Percentiles rank a stretch among this genome's conserved stretches.
Evolutionary conservation across 2,329 filamentous ascomycete genomes (phyloP).

Genomic region (Pseudogymnoascus sp.): DNA sequence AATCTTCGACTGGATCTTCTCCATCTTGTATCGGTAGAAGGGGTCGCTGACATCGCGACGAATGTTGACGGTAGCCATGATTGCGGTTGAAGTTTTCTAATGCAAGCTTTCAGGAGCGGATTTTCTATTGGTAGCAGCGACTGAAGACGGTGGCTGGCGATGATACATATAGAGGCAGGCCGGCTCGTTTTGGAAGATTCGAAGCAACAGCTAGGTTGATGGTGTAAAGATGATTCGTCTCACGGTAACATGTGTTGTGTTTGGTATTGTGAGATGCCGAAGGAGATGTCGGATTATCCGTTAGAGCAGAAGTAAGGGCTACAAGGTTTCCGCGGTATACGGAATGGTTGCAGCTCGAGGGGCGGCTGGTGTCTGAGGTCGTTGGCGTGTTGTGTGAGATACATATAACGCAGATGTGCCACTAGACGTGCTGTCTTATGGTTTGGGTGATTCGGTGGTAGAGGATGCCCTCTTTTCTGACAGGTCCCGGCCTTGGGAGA

Average conservation of each 20-base stretch:
- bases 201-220: background rate
- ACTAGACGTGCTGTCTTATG: conserved; percentile 26
- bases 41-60: conserved; percentile 95
- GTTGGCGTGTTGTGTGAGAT: conserved; percentile 54
- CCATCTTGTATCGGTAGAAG: conserved; percentile 99
- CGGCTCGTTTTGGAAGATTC: background rate
- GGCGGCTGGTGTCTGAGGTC: conserved; percentile 90
- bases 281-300: conserved; percentile 58
- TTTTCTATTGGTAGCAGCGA: background rate
- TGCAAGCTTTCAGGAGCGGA: background rate
- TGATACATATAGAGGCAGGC: conserved; percentile 2
- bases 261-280: conserved; percentile 13
- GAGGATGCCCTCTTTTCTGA: conserved; percentile 17
- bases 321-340: conserved; percentile 90
- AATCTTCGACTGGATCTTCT: conserved; percentile 95
- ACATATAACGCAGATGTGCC: conserved; percentile 33
- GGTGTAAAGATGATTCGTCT: conserved; percentile 6
- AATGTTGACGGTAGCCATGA: conserved; percentile 96
- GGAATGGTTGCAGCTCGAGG: conserved; percentile 94
- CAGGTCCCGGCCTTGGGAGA: conserved; percentile 7
- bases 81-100: conserved; percentile 39
- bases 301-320: conserved; percentile 82
- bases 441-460: conserved; percentile 21
- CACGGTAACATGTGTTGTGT: conserved; percentile 3
- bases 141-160: conserved; percentile 2